phyloP scores from a whole-genome alignment of 352 stramenopile genomes.

The Globisporangium echinulatum region DNA sequence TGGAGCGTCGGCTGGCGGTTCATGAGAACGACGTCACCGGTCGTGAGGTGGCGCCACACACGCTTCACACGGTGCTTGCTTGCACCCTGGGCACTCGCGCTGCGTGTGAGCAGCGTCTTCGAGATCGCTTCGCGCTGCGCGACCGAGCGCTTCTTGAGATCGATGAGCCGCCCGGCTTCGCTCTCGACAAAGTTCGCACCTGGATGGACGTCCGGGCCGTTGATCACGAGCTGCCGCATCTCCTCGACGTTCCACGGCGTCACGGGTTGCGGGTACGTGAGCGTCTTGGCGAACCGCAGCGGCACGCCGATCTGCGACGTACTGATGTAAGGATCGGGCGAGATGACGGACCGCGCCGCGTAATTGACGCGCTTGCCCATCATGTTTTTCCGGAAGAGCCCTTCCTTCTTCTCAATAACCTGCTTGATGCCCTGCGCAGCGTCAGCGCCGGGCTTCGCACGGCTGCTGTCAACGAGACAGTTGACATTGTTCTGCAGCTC shows the following conservation, averaged over 20 bases:
- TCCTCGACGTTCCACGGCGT: constrained; percentile 97
- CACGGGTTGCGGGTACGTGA: constrained; percentile 98
- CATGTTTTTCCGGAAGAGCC: constrained; percentile 98
- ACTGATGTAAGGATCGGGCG: constrained; percentile 98
- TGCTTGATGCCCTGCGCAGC: constrained; percentile 93
- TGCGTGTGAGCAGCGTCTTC: constrained; percentile 91
- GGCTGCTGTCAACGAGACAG: constrained; percentile 76
- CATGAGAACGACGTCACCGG: constrained; percentile 98
- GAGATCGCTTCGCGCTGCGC: constrained; percentile 94
- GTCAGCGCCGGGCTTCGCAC: constrained; percentile 57
- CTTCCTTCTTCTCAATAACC: constrained; percentile 99
- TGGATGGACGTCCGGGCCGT: constrained; percentile 94
- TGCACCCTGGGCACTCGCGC: constrained; percentile 64
- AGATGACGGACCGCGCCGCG: constrained; percentile 98
- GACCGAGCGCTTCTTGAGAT: constrained; percentile 91
- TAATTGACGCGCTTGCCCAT: constrained; percentile 99
- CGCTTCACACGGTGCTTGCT: constrained; percentile 90
- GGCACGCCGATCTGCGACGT: constrained; percentile 99
- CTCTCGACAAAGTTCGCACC: constrained; percentile 98
- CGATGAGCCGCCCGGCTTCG: constrained; percentile 89
- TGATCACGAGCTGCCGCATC: constrained; percentile 95
- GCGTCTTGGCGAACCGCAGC: constrained; percentile 95
- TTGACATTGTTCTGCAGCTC: constrained; percentile 94
- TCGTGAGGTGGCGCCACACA: constrained; percentile 96
- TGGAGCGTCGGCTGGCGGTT: constrained; percentile 99